Evolutionary conservation across 768 basidiomycete species (phyloP), one percentile per base, ranked within the genome.

Genomic region (Phaffia australis): DNA sequence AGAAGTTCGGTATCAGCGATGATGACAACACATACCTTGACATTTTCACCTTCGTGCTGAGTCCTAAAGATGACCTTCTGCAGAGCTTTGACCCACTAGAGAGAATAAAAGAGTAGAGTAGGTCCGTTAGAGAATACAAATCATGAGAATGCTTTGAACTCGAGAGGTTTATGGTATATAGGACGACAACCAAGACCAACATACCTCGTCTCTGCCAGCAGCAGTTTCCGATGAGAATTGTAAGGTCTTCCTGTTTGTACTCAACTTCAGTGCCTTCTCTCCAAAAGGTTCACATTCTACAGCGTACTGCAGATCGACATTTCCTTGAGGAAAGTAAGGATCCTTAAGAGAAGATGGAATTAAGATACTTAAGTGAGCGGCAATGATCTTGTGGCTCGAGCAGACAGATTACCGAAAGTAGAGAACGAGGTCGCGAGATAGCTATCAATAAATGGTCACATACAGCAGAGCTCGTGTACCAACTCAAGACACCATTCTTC

Each of bases 291-390:
- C 93, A 74, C 94, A 95, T 27, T 87, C 83, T 55, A 89, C 87
- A 8, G 88, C 87, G 76, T 98, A 98, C 68, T 92, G 88, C 42
- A 99, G 78, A 72, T 95, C 91, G n/a, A 93, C 81, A 64, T 97
- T 91, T 29, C 92, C 95, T 71, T 92, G 88, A 15, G 93, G 89
- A 75, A 99, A 99, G 77, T 99, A 99, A 1, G 93, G 94, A 72
- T 99, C 92, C 91, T 94, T 69, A 59, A 2, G 4, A 23, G 55
- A 27, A 23, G 42, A 19, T 27, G 15, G 9, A 54, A 54, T 5
- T 9, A 15, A 54, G 50, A 71, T 63, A 15, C 63, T 61, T 11
- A 42, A 11, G 11, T 42, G 4, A 42, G 35, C 11, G 35, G 35
- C 35, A 27, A 42, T 63, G 60, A 56, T 62, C 7, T 64, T 71